Base-by-base conservation (phyloP, 495 filamentous ascomycete species). In the Penicillium roqueforti region DNA sequence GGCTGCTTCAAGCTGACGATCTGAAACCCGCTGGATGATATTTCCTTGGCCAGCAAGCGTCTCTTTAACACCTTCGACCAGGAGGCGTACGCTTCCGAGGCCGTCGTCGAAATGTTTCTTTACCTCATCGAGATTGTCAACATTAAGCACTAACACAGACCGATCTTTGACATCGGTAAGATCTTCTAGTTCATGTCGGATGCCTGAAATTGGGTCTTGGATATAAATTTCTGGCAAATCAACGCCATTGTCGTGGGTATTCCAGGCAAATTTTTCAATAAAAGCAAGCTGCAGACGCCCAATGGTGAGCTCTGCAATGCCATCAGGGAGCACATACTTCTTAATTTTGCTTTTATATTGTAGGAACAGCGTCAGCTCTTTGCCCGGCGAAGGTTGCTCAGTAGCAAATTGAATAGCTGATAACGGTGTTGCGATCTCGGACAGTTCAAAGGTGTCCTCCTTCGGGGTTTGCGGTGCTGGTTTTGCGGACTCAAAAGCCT, bases 251-350 rank as follows among this genome's bases (percentile, higher is more conserved):
- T 85, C 88, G 58, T 96, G 92, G 1, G 91, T 95, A 59, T 93
- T 97, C 91, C 95, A 98, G 6, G 91, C 91, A 62, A 98, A 98
- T 61, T 97, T 97, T 58, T 97, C 95, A 59, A 98, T 98, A 68
- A 98, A 98, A n/a, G 92, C 92, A 29, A 97, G 80, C 63, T 97
- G 93, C 51, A 98, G 72, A 10, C 91, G 81, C 9, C 88, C 89
- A 49, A 96, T 84, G 18, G 91, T 91, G 14, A 98, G 75, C 40
- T 88, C 90, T 9, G 84, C 81, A 53, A 84, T 86, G 4, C 91
- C 92, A 61, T 92, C 92, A 2, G 88, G 72, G 10, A 98, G 81
- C 7, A 96, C 83, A 63, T 92, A 95, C 62, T 97, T 97, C 73
- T 97, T 97, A 54, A 97, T 93, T 62, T 92, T 91, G 55, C 86